These are phyloP conservation scores for Ogataea dorogensis DNA, from an alignment of 805 yeast species.

Conservation along the genomic window DNA sequence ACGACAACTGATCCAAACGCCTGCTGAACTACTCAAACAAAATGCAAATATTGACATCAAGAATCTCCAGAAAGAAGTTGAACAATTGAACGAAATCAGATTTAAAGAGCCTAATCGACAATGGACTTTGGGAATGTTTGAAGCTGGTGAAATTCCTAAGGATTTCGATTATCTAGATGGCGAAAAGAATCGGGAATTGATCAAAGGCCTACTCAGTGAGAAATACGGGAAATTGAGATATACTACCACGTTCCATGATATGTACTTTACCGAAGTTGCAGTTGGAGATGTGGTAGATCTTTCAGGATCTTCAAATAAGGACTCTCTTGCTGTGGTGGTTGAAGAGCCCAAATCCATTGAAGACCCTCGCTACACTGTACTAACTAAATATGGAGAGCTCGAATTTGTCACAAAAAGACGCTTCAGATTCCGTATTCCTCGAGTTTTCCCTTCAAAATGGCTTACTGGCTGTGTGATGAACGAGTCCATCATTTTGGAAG, in stretches of 20 bases:
- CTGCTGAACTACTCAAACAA: conserved; percentile 30
- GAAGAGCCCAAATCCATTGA: conserved; percentile 47
- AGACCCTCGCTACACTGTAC: conserved; percentile 56
- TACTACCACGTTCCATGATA: conserved; percentile 18
- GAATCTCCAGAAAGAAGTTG: conserved; percentile 23
- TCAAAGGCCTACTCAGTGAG: conserved; percentile 6
- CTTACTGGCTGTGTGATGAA: conserved; percentile 30
- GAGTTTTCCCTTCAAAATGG: conserved; percentile 43
- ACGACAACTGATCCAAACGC: conserved; percentile 31
- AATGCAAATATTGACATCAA: conserved; percentile 31
- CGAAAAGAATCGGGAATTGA: conserved; percentile 4
- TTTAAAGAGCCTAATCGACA: conserved; percentile 30
- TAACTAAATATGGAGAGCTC: conserved; percentile 57
- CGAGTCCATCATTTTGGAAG: conserved; percentile 26
- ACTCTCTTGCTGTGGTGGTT: conserved; percentile 53
- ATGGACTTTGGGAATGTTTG: conserved; percentile 27
- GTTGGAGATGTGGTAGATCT: conserved; percentile 68
- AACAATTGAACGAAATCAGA: conserved; percentile 24
- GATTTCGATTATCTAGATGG: conserved; percentile 21
- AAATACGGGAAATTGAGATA: conserved; percentile 6
- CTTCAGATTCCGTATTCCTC: conserved; percentile 54
- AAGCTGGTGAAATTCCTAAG: conserved; percentile 10
- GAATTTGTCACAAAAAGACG: conserved; percentile 44
- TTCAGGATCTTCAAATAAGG: conserved; percentile 38
- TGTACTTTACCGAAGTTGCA: conserved; percentile 32